Evolutionary conservation across 495 filamentous ascomycete genomes (phyloP), one percentile per base, ranked within the genome.

Genomic region (Penicillium soppii): DNA sequence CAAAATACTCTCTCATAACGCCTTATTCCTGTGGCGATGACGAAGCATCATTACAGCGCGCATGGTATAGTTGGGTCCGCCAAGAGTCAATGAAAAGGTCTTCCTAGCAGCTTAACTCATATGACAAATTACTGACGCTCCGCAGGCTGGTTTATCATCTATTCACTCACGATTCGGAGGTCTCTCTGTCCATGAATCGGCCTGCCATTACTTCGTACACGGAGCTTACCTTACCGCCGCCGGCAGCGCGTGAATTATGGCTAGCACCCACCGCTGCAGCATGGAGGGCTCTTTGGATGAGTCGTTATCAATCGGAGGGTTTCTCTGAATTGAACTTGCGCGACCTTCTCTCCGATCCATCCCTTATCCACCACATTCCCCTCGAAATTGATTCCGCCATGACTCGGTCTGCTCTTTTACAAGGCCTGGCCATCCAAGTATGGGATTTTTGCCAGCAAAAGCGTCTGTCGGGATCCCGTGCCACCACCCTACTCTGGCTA

Each of bases 191-290:
- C 0, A 75, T 73, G 47, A 79, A 74, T 46, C 74, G 64, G 8
- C 61, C 64, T 2, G 51, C 79, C 0, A 52, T 76, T 12, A 83
- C 82, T 42, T 82, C 80, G 1, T 85, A 85, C 53, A 69, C 83
- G 0, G 83, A 86, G 61, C 57, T 85, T 2, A 77, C 75, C 1
- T 59, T 84, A 5, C 76, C 81, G 2, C 63, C 85, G 5, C 82
- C 82, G 2, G 73, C 70, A 10, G 66, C 78, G 1, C 71, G 76
- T 33, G 64, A 73, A 7, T 56, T 85, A 7, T 86, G 81, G 80
- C 66, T 77, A 13, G 82, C 83, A 0, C 52, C 70, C 1, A 74
- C 69, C 0, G 81, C 81, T 1, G 36, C 59, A 5, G 68, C 74
- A 32, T 86, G 82, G 79, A 82, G 78, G 50, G 56, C 68, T 3